A percentile compares a stretch with the other conserved stretches of the same genome.
These are phyloP conservation scores for Penicillium sp. DNA, from an alignment of 2,329 filamentous ascomycete genomes.

Conservation along the genomic window DNA sequence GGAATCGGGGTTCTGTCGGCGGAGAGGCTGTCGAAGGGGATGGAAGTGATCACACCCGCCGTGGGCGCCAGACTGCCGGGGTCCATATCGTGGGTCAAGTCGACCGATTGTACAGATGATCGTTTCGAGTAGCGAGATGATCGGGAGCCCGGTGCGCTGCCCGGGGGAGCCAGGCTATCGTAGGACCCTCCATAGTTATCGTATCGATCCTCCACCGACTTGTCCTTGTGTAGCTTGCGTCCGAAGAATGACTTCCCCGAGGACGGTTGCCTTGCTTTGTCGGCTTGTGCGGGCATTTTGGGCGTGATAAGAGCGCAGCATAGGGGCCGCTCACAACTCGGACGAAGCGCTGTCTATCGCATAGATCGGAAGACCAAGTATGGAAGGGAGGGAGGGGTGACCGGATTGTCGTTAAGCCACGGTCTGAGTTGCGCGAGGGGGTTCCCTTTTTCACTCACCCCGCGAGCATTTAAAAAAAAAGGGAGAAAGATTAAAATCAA, in stretches of 20 bases:
- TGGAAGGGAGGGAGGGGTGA: neutral
- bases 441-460: slow-evolving; percentile 12
- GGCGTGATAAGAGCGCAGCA: slow-evolving; percentile 37
- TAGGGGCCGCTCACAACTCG: slow-evolving; percentile 25
- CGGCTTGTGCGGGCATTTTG: slow-evolving; percentile 61
- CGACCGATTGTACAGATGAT: slow-evolving; percentile 71
- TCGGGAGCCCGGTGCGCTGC: slow-evolving; percentile 65
- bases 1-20: slow-evolving; percentile 70
- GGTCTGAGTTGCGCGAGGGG: neutral
- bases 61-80: slow-evolving; percentile 67
- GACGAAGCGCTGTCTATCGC: slow-evolving; percentile 16
- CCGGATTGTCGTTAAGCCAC: neutral
- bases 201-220: slow-evolving; percentile 63
- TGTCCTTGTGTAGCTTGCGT: slow-evolving; percentile 74
- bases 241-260: slow-evolving; percentile 85
- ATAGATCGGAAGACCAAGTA: slow-evolving; percentile 5
- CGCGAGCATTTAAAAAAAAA: slow-evolving; percentile 10
- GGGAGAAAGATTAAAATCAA: slow-evolving; percentile 17
- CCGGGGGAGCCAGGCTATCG: slow-evolving; percentile 61
- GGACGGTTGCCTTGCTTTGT: slow-evolving; percentile 81
- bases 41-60: slow-evolving; percentile 81
- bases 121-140: slow-evolving; percentile 72
- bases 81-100: slow-evolving; percentile 64
- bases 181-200: slow-evolving; percentile 60
- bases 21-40: slow-evolving; percentile 76